Percentiles rank a stretch among this genome's conserved stretches.
Evolutionary conservation across 140 eudicot genomes (phyloP).

Genomic region (Anethum foeniculum): DNA sequence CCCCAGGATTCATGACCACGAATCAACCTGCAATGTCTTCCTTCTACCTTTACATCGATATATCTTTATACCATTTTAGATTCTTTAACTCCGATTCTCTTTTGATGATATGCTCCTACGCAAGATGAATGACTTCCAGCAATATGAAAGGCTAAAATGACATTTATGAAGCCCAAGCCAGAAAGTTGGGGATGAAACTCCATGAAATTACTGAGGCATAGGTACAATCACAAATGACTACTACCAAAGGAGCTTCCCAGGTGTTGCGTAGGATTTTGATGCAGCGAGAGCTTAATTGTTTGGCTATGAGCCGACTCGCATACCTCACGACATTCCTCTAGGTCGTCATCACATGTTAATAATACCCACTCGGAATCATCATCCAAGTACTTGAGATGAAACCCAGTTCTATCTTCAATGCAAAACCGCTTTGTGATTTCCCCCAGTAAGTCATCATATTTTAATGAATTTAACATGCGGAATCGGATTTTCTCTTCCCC

Average conservation of each 20-base stretch:
- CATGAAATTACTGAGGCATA: background rate
- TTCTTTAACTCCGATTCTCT: background rate
- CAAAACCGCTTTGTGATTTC: constrained; percentile 61
- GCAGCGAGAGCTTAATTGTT: constrained; percentile 54
- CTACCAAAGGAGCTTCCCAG: constrained; percentile 46
- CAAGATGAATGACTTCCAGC: background rate
- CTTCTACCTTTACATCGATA: background rate
- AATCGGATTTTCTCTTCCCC: constrained; percentile 84
- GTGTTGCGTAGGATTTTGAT: constrained; percentile 27
- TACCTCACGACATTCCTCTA: constrained; percentile 79
- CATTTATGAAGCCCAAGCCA: background rate
- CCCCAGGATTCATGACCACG: background rate
- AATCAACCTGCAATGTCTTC: background rate
- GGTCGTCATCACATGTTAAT: constrained; percentile 77
- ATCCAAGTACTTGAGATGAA: constrained; percentile 73
- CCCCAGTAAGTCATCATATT: constrained; percentile 37
- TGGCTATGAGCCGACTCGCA: constrained; percentile 35
- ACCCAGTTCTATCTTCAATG: constrained; percentile 33
- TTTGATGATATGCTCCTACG: background rate
- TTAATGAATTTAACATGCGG: constrained; percentile 54
- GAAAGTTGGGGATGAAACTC: background rate
- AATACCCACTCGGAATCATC: constrained; percentile 94
- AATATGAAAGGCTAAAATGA: background rate
- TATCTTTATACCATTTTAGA: background rate
- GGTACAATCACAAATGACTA: constrained; percentile 15